Conservation (phyloP, 2,329 filamentous ascomycete genomes). For the Stenocarpella maydis region DNA sequence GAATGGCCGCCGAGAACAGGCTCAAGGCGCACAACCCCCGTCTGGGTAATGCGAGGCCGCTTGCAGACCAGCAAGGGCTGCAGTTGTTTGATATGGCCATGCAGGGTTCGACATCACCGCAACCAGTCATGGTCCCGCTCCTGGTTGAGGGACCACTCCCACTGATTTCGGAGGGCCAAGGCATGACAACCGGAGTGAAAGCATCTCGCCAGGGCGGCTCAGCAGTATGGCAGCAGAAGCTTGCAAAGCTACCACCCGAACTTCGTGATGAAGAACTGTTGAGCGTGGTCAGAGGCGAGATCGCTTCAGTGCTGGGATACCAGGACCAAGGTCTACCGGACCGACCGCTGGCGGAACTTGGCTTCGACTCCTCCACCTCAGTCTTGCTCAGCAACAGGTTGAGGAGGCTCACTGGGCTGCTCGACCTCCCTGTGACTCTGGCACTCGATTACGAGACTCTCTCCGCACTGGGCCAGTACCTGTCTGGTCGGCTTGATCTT, state of each 20-base stretch:
- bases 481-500: neutral
- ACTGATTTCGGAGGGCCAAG: neutral
- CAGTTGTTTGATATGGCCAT: neutral
- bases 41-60: neutral
- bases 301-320: conserved; percentile 15
- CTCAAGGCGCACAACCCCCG: neutral
- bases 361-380: conserved; percentile 6
- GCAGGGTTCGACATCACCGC: neutral
- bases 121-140: neutral
- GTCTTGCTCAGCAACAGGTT: conserved; percentile 13
- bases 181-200: neutral
- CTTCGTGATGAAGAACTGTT: neutral
- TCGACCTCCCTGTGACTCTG: conserved; percentile 2
- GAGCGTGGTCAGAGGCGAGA: neutral
- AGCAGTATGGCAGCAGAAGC: neutral
- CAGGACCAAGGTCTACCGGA: neutral
- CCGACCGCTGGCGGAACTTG: conserved; percentile 7
- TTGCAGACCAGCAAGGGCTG: neutral
- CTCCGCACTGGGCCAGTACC: neutral
- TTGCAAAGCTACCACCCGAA: neutral
- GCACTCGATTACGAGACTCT: neutral
- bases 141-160: neutral
- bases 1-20: conserved; percentile 1
- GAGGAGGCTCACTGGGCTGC: neutral
- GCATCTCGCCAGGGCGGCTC: neutral